Evolutionary conservation across 148 eudicot species (phyloP).

Genomic region (Silene conica): DNA sequence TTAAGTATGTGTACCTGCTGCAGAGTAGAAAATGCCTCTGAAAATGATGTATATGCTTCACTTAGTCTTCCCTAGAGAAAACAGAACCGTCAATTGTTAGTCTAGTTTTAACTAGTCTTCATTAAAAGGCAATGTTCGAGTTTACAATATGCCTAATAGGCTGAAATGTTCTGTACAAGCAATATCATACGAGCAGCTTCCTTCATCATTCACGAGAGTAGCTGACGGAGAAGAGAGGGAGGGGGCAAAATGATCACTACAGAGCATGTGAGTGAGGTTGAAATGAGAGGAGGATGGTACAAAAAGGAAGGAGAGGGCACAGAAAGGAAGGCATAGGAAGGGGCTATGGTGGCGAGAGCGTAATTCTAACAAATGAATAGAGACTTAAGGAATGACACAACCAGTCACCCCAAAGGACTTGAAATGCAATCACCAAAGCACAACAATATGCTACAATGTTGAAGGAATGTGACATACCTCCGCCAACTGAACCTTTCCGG

Average conservation of each 20-base stretch:
- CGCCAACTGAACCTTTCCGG: slow-evolving; percentile 85
- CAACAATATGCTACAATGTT: neutral
- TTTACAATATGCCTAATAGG: neutral
- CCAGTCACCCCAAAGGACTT: neutral
- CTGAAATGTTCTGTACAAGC: no score
- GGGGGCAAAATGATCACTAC: no score
- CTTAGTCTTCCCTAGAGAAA: slow-evolving; percentile 81
- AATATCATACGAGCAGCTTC: no score
- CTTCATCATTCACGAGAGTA: no score
- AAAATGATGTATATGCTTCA: slow-evolving; percentile 84
- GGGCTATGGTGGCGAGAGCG: neutral
- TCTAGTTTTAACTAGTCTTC: neutral
- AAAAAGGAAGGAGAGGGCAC: no score
- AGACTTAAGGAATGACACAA: neutral
- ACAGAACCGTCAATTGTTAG: neutral
- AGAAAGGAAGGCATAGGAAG: neutral
- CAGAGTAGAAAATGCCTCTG: slow-evolving; percentile 87
- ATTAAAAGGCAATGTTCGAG: neutral
- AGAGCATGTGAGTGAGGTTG: neutral
- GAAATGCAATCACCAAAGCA: neutral
- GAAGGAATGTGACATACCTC: slow-evolving; percentile 48
- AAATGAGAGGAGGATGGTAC: no score
- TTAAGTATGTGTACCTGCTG: slow-evolving; percentile 84
- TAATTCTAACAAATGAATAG: neutral
- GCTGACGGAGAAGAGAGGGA: no score